A percentile compares a stretch with the other conserved stretches of the same genome.
These are phyloP conservation scores for Neofusicoccum cordaticola DNA, from an alignment of 2,329 filamentous ascomycete genomes.

Conservation along the genomic window DNA sequence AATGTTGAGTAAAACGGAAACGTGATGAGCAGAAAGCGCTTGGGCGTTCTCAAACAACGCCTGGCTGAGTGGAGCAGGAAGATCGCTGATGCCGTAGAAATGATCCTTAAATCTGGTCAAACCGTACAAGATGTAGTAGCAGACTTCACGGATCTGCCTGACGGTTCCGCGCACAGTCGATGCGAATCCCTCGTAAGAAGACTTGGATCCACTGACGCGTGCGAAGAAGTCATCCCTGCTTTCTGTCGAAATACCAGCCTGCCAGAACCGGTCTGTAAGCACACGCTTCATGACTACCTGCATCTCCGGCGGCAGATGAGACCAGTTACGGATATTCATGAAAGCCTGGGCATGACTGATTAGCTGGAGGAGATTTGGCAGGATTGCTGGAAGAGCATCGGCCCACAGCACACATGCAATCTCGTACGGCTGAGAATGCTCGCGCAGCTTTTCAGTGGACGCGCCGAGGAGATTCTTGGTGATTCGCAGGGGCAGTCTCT, in stretches of 20 bases:
- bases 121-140: conserved; percentile 91
- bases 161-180: conserved; percentile 89
- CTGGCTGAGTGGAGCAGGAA: conserved; percentile 78
- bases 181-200: conserved; percentile 86
- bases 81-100: conserved; percentile 86
- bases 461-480: conserved; percentile 92
- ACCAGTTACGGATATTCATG: conserved; percentile 84
- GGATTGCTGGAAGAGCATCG: conserved; percentile 73
- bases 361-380: conserved; percentile 83
- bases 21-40: conserved; percentile 83
- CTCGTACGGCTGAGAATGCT: conserved; percentile 68
- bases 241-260: conserved; percentile 92
- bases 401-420: conserved; percentile 82
- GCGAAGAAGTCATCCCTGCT: conserved; percentile 97
- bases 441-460: conserved; percentile 84
- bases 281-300: conserved; percentile 75
- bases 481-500: conserved; percentile 74
- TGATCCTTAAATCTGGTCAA: conserved; percentile 82
- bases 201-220: conserved; percentile 82
- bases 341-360: conserved; percentile 88
- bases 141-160: conserved; percentile 84
- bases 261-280: conserved; percentile 94
- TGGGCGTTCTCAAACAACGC: conserved; percentile 81
- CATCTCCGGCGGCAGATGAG: conserved; percentile 70
- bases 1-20: conserved; percentile 88